Evolutionary conservation across 192 early-diverging fungal species (phyloP).

Genomic region (Mortierella alpina): DNA sequence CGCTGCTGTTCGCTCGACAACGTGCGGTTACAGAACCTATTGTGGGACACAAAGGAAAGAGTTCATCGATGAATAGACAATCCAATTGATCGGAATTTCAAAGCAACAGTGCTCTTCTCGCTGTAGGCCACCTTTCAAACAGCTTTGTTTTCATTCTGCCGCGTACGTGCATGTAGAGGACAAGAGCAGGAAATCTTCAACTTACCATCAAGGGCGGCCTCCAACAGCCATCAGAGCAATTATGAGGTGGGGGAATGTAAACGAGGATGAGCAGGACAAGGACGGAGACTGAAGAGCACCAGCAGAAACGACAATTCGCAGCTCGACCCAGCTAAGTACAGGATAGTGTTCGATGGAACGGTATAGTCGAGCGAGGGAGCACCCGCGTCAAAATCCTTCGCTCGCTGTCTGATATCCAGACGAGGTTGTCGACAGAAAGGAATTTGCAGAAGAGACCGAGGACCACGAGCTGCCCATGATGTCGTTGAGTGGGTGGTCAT

Average conservation of each 20-base stretch:
- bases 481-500: constrained; percentile 40
- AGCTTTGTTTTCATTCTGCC: not conserved
- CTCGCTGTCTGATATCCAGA: constrained; percentile 31
- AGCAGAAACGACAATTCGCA: too few relatives aligned
- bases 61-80: not conserved
- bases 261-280: not conserved
- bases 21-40: not conserved
- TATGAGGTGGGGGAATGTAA: not conserved
- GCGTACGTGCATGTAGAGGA: not conserved
- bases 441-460: constrained; percentile 40
- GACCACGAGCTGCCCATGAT: constrained; percentile 39
- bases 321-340: too few relatives aligned
- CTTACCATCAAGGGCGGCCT: not conserved
- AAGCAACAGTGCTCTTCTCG: not conserved
- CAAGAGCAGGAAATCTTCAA: not conserved
- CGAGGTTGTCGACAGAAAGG: constrained; percentile 28
- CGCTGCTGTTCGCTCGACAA: not conserved
- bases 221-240: too few relatives aligned
- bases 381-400: constrained; percentile 12
- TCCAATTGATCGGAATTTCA: constrained; percentile 4
- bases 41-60: not conserved
- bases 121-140: not conserved
- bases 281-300: too few relatives aligned
- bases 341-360: too few relatives aligned
- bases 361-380: too few relatives aligned